phyloP scores from a whole-genome alignment of 805 yeast genomes.

The Lipomyces orientalis region DNA sequence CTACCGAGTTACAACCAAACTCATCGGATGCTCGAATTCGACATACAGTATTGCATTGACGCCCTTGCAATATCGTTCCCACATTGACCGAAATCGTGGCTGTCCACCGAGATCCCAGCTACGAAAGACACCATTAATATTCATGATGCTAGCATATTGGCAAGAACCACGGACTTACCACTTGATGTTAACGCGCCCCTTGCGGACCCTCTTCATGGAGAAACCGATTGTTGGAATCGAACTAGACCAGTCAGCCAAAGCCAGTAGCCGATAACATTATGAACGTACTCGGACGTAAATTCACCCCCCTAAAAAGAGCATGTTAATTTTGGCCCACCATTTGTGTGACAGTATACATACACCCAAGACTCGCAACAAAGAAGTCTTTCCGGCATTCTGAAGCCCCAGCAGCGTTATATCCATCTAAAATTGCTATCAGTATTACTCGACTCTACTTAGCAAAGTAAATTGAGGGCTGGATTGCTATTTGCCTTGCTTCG shows the following conservation, averaged over 20 bases:
- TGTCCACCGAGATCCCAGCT: conserved; percentile 52
- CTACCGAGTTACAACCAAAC: neutral
- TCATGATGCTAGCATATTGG: neutral
- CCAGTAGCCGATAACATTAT: neutral
- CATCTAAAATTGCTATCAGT: conserved; percentile 37
- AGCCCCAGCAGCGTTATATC: conserved; percentile 48
- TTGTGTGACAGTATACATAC: conserved; percentile 32
- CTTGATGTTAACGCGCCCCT: conserved; percentile 47
- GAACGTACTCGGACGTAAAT: conserved; percentile 44
- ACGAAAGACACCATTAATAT: neutral
- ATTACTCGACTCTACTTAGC: neutral
- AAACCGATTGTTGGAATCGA: conserved; percentile 50
- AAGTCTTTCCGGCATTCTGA: conserved; percentile 50
- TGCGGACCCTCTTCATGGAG: conserved; percentile 46
- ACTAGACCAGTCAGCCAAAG: conserved; percentile 25
- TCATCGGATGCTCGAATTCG: neutral
- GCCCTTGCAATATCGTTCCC: conserved; percentile 50
- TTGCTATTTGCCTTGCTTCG: neutral
- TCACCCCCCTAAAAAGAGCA: conserved; percentile 42
- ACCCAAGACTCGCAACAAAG: conserved; percentile 44
- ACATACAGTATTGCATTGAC: conserved; percentile 46
- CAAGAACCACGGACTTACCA: conserved; percentile 40
- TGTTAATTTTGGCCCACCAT: neutral
- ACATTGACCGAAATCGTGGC: conserved; percentile 49
- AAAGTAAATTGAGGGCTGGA: neutral